Base-by-base conservation (phyloP, 2,329 filamentous ascomycete species). In the Neofusicoccum parvum region DNA sequence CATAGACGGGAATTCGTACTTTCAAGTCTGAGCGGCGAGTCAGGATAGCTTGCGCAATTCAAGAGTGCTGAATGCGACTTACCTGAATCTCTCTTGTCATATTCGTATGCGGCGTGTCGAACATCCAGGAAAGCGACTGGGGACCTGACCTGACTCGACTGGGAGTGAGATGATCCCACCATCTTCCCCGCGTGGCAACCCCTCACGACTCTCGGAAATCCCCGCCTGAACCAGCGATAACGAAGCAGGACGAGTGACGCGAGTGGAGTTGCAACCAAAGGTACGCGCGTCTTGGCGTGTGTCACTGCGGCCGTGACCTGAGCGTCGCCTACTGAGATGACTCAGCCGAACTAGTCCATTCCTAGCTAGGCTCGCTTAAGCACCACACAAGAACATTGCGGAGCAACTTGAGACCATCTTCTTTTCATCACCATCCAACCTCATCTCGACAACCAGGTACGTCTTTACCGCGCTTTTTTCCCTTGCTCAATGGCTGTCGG, bases 361-460 rank as follows among this genome's bases (percentile, higher is more conserved):
- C 3, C 6, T 1, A 36, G 51, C 45, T 65, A 65, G 64, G 17
- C 59, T 66, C 59, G 65, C 65, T 66, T 63, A 64, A 58, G 15
- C 50, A 48, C 36, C 59, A 56, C 65, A 64, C 65, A 66, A 62
- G 51, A 54, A 64, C 46, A 62, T 11, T 48, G 59, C 50, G 20
- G 23, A 49, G 49, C 59, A 34, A 45, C 59, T 39, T 64, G 39
- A 43, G 34, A 43, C 59, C 46, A 53, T 48, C 64, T 62, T 71
- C 71, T 72, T 73, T 71, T 72, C 70, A 73, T 70, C 73, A 75
- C 70, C 75, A 78, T 71, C 76, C 72, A 71, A 75, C 76, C 75
- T 78, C 74, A 79, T 79, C 77, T 79, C 75, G 69, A 77, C 74
- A 78, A 74, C 75, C 72, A 77, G 69, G 77, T 79, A 78, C 76